phyloP scores from a whole-genome alignment of 805 yeast species.

The Barnettozyma populi region DNA sequence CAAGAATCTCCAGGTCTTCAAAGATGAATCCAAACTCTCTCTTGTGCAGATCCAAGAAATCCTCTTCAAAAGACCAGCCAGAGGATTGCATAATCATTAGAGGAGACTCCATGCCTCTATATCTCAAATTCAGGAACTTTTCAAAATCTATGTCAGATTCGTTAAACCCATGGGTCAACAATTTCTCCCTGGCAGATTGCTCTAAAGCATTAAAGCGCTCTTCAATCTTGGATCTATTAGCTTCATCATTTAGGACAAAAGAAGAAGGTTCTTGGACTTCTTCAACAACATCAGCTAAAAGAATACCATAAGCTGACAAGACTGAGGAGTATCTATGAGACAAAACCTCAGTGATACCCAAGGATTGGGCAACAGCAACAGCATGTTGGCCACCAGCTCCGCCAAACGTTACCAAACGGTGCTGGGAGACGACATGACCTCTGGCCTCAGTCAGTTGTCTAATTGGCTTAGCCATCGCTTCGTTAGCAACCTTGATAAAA shows the following conservation, averaged over 20 bases:
- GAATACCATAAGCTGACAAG: conserved; percentile 83
- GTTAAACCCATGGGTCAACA: conserved; percentile 49
- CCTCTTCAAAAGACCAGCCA: conserved; percentile 32
- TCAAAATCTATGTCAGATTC: conserved; percentile 46
- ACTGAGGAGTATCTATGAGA: conserved; percentile 81
- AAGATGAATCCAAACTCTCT: conserved; percentile 72
- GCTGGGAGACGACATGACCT: conserved; percentile 62
- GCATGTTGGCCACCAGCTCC: conserved; percentile 96
- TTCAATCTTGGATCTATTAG: conserved; percentile 31
- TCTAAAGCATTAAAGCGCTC: conserved; percentile 41
- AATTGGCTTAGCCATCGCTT: conserved; percentile 87
- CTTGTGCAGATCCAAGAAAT: conserved; percentile 51
- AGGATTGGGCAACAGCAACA: conserved; percentile 61
- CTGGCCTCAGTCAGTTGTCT: conserved; percentile 80
- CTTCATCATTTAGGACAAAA: conserved; percentile 29
- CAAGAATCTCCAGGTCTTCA: conserved; percentile 49
- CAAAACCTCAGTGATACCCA: conserved; percentile 64
- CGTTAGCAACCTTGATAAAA: conserved; percentile 77
- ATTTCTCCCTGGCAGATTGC: conserved; percentile 35
- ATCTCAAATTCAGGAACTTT: conserved; percentile 69
- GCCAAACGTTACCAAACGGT: conserved; percentile 77
- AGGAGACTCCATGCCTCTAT: conserved; percentile 86
- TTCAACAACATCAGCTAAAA: conserved; percentile 77
- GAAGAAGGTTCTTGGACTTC: conserved; percentile 76
- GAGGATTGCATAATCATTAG: conserved; percentile 50